Percentiles rank a stretch among this genome's conserved stretches.
phyloP scores from a whole-genome alignment of 306 rosid genomes.

The Chamaecrista fasciculata region DNA sequence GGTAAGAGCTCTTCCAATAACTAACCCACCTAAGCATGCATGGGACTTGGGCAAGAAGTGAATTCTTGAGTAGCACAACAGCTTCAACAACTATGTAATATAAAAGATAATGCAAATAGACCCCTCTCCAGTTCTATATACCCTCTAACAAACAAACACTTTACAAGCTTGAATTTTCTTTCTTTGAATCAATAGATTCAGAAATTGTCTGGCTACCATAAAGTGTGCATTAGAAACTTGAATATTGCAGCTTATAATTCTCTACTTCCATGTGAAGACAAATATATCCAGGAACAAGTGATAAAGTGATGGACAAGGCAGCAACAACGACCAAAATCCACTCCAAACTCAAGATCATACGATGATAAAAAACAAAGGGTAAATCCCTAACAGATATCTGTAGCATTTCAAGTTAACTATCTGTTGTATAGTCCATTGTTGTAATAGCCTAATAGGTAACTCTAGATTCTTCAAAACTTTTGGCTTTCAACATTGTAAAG shows the following conservation, averaged over 20 bases:
- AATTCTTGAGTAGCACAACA: background rate
- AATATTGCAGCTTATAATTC: background rate
- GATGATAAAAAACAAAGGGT: background rate
- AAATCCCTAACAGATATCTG: background rate
- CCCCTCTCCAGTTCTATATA: background rate
- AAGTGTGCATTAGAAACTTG: background rate
- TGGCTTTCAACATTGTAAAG: background rate
- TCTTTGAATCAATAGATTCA: background rate
- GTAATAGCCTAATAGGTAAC: background rate
- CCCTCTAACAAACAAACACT: background rate
- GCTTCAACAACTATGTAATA: background rate
- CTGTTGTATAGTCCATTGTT: background rate
- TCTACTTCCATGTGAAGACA: background rate
- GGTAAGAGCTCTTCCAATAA: background rate
- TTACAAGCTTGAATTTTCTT: background rate
- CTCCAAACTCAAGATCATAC: background rate
- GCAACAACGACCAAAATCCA: background rate
- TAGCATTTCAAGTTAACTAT: background rate
- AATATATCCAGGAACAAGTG: background rate
- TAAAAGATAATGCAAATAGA: background rate
- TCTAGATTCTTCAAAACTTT: background rate
- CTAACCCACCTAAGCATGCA: background rate
- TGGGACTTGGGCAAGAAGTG: background rate
- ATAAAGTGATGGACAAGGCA: background rate
- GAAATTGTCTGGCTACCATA: background rate